Percentiles rank a stretch among this genome's conserved stretches.
Evolutionary conservation across 148 eudicot species (phyloP).

Genomic region (Camellia granthamiana): DNA sequence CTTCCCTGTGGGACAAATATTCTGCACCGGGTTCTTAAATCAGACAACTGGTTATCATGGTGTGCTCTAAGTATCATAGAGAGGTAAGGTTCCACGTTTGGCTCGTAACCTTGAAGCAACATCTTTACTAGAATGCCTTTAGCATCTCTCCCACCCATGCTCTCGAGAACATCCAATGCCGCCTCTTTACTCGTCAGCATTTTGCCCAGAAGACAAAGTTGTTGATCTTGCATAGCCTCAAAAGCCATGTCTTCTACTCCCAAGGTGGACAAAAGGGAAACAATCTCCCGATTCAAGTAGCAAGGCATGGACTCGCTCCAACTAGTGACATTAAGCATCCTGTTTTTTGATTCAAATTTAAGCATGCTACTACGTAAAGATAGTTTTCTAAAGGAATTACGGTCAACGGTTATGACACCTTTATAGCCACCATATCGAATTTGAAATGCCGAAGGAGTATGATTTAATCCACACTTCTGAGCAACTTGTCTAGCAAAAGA

Average conservation of each 20-base stretch:
- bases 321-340: slow-evolving; percentile 92
- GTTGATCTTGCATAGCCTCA: slow-evolving; percentile 58
- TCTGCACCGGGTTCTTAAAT: slow-evolving; percentile 77
- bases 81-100: slow-evolving; percentile 78
- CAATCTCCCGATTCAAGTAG: slow-evolving; percentile 85
- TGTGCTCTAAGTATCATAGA: slow-evolving; percentile 83
- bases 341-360: slow-evolving; percentile 82
- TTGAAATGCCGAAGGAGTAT: slow-evolving; percentile 90
- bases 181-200: slow-evolving; percentile 60
- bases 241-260: slow-evolving; percentile 68
- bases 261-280: slow-evolving; percentile 74
- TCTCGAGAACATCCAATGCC: slow-evolving; percentile 65
- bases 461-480: slow-evolving; percentile 56
- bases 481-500: slow-evolving; percentile 86
- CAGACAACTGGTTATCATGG: slow-evolving; percentile 62
- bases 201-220: slow-evolving; percentile 54
- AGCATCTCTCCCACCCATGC: slow-evolving; percentile 50
- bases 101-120: slow-evolving; percentile 77
- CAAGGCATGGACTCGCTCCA: slow-evolving; percentile 80
- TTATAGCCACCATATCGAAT: slow-evolving; percentile 96
- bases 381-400: slow-evolving; percentile 69
- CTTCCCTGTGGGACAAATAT: slow-evolving; percentile 80
- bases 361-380: slow-evolving; percentile 87
- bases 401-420: slow-evolving; percentile 89
- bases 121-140: slow-evolving; percentile 59